Conservation (phyloP, 2,329 filamentous ascomycete genomes). For the Penicillium sp. region DNA sequence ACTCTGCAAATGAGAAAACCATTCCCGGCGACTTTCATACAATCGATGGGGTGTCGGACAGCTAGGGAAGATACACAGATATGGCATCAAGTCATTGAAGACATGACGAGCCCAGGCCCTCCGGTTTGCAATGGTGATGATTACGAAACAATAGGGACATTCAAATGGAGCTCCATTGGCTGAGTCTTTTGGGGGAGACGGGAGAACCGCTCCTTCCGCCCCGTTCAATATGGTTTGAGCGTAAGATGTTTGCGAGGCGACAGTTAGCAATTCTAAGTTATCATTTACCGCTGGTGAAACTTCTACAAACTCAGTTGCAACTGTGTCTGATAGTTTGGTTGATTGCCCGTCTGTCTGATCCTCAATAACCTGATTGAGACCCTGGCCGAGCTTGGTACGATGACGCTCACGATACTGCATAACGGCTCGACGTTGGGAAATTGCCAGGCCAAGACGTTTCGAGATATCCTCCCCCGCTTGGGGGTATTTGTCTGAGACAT, state of each 20-base stretch:
- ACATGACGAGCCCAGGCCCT: slow-evolving; percentile 43
- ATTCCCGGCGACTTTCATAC: slow-evolving; percentile 22
- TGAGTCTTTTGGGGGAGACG: slow-evolving; percentile 27
- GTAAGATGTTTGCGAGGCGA: background rate
- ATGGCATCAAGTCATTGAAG: slow-evolving; percentile 42
- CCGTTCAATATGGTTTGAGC: background rate
- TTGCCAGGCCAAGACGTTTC: slow-evolving; percentile 6
- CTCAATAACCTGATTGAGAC: slow-evolving; percentile 11
- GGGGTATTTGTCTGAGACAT: background rate
- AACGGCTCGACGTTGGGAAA: slow-evolving; percentile 35
- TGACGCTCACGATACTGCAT: slow-evolving; percentile 43
- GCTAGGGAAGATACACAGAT: slow-evolving; percentile 33
- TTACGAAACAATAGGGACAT: slow-evolving; percentile 45
- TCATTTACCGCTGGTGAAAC: background rate
- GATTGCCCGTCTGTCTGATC: slow-evolving; percentile 1
- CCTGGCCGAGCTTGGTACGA: slow-evolving; percentile 32
- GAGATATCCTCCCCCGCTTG: background rate
- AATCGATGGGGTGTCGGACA: slow-evolving; percentile 27
- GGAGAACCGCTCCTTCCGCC: slow-evolving; percentile 20
- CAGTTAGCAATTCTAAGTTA: background rate
- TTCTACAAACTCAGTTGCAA: background rate
- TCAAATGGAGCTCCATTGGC: slow-evolving; percentile 32
- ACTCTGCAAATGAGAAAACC: slow-evolving; percentile 5
- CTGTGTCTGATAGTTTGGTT: slow-evolving; percentile 11
- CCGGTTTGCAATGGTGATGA: slow-evolving; percentile 30